Percentiles rank a stretch among this genome's conserved stretches.
phyloP scores from a whole-genome alignment of 2,329 filamentous ascomycete species.

The Trichophyton mentagrophytes region DNA sequence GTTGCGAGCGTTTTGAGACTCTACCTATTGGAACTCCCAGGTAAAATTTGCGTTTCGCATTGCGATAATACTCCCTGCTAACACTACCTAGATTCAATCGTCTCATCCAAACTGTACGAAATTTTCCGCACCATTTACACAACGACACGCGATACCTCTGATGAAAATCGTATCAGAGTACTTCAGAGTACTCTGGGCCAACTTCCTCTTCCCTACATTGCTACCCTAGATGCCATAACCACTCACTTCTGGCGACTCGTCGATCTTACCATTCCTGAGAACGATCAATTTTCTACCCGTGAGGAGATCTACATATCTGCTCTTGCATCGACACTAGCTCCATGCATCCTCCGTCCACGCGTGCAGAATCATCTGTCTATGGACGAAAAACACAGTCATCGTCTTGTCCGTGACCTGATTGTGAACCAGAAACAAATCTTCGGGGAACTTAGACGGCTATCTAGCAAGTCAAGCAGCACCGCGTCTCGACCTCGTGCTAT shows the following conservation, averaged over 20 bases:
- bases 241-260: conserved; percentile 96
- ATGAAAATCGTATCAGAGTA: conserved; percentile 71
- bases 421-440: conserved; percentile 92
- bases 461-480: conserved; percentile 21
- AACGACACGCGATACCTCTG: conserved; percentile 60
- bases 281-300: conserved; percentile 73
- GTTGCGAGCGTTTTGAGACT: conserved; percentile 86
- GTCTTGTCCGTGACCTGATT: conserved; percentile 82
- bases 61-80: not conserved
- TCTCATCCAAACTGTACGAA: conserved; percentile 96
- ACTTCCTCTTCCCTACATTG: conserved; percentile 90
- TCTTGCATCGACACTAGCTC: conserved; percentile 62
- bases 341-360: conserved; percentile 78
- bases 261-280: conserved; percentile 90
- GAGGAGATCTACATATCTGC: conserved; percentile 71
- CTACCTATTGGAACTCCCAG: conserved; percentile 86
- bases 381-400: conserved; percentile 87
- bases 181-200: conserved; percentile 93
- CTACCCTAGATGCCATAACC: conserved; percentile 94
- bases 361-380: conserved; percentile 81
- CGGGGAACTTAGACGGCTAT: conserved; percentile 74
- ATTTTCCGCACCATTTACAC: conserved; percentile 96
- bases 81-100: conserved; percentile 65
- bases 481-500: conserved; percentile 61
- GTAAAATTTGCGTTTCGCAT: conserved; percentile 40